A percentile compares a stretch with the other conserved stretches of the same genome.
Evolutionary conservation across 2,329 filamentous ascomycete genomes (phyloP).

Genomic region (Catunica adiposa): DNA sequence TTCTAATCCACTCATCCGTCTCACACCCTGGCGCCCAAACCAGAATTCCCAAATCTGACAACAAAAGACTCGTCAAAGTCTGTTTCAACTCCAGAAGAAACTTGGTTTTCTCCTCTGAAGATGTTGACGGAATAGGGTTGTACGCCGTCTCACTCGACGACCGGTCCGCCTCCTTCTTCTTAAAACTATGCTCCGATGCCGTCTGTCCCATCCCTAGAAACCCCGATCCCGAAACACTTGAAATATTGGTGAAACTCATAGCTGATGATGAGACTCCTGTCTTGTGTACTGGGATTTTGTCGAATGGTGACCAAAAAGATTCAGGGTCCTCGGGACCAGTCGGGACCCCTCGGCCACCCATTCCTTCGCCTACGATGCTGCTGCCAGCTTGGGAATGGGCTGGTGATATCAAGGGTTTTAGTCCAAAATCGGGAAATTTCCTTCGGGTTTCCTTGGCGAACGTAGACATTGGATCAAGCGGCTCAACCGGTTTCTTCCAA

Average conservation of each 20-base stretch:
- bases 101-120: slow-evolving; percentile 51
- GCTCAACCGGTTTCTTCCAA: slow-evolving; percentile 28
- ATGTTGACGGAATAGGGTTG: slow-evolving; percentile 27
- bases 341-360: not conserved
- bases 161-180: slow-evolving; percentile 20
- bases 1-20: slow-evolving; percentile 75
- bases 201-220: slow-evolving; percentile 17
- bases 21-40: slow-evolving; percentile 83
- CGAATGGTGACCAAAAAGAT: slow-evolving; percentile 83
- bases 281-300: slow-evolving; percentile 47
- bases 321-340: not conserved
- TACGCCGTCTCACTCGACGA: slow-evolving; percentile 53
- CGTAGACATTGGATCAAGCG: slow-evolving; percentile 26
- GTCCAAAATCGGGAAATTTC: not conserved
- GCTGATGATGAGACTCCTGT: slow-evolving; percentile 44
- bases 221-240: slow-evolving; percentile 33
- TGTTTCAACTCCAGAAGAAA: slow-evolving; percentile 67
- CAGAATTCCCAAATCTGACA: slow-evolving; percentile 77
- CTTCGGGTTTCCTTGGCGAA: no score
- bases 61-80: slow-evolving; percentile 62
- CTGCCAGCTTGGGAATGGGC: not conserved
- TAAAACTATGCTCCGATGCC: no score
- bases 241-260: slow-evolving; percentile 42
- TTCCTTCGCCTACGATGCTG: not conserved
- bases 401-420: not conserved